These are phyloP conservation scores for Mycocentrospora acerina DNA, from an alignment of 2,329 filamentous ascomycete species.

Conservation along the genomic window DNA sequence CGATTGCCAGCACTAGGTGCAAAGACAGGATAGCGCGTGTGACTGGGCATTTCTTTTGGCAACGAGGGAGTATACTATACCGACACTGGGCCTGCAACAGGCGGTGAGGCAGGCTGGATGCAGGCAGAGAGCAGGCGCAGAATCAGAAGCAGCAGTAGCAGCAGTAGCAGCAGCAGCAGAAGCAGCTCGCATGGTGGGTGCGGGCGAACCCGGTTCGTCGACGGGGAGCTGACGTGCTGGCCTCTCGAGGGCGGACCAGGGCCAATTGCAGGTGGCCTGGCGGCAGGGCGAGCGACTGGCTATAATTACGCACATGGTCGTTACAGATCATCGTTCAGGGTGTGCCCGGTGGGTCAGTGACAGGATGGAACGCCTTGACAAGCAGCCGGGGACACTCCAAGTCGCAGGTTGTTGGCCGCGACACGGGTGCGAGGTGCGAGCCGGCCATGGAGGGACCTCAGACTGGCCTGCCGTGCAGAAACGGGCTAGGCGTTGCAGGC, in stretches of 20 bases:
- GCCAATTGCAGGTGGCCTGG: slow-evolving; percentile 5
- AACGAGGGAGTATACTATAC: slow-evolving; percentile 1
- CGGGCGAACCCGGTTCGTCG: slow-evolving; percentile 29
- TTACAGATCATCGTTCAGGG: no score
- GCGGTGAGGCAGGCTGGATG: slow-evolving; percentile 19
- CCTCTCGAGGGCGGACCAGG: slow-evolving; percentile 8
- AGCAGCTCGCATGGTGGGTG: slow-evolving; percentile 8
- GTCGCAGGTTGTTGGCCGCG: no score
- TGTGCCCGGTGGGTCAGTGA: no score
- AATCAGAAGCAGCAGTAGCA: no score
- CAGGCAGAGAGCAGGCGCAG: slow-evolving; percentile 8
- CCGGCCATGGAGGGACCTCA: no score
- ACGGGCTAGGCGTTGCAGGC: no score
- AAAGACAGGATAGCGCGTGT: slow-evolving; percentile 2
- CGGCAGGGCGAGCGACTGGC: slow-evolving; percentile 3
- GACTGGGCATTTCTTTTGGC: slow-evolving; percentile 1
- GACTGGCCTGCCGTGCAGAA: no score
- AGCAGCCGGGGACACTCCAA: no score
- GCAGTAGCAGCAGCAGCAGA: no score
- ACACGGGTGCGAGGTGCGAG: no score
- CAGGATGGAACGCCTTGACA: no score
- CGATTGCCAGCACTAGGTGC: slow-evolving; percentile 13
- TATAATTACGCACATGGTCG: slow-evolving; percentile 8
- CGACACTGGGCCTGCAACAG: slow-evolving; percentile 7
- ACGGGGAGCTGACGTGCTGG: slow-evolving; percentile 9